phyloP scores from a whole-genome alignment of 495 filamentous ascomycete genomes.

The Neurospora terricola region DNA sequence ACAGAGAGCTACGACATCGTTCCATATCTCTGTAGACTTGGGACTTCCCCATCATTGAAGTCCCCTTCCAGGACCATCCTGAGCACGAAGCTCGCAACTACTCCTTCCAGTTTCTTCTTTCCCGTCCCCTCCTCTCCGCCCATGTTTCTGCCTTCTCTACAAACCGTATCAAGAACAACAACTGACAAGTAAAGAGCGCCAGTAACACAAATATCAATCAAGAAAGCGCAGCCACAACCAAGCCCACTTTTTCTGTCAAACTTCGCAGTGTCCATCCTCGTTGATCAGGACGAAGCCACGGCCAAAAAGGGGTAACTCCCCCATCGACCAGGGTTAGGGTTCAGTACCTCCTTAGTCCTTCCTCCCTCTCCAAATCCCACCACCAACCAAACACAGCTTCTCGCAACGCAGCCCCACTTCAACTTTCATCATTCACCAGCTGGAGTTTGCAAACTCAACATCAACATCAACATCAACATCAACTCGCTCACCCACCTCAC shows the following conservation, averaged over 20 bases:
- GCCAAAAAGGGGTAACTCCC: background rate
- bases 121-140: background rate
- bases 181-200: background rate
- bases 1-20: background rate
- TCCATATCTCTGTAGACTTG: background rate
- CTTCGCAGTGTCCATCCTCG: background rate
- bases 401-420: background rate
- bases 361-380: too few relatives aligned
- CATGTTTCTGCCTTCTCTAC: background rate
- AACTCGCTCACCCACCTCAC: background rate
- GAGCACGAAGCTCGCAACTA: background rate
- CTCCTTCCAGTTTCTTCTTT: background rate
- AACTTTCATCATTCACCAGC: conserved; percentile 4
- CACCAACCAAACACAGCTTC: background rate
- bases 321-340: background rate
- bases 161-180: background rate
- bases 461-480: background rate
- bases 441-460: background rate
- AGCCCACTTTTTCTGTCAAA: background rate
- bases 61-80: background rate
- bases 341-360: too few relatives aligned
- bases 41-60: background rate
- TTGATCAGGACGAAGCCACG: background rate
- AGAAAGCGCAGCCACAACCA: background rate
- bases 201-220: background rate